Base-by-base conservation (phyloP, 306 rosid genomes). In the Fagus crenata region DNA sequence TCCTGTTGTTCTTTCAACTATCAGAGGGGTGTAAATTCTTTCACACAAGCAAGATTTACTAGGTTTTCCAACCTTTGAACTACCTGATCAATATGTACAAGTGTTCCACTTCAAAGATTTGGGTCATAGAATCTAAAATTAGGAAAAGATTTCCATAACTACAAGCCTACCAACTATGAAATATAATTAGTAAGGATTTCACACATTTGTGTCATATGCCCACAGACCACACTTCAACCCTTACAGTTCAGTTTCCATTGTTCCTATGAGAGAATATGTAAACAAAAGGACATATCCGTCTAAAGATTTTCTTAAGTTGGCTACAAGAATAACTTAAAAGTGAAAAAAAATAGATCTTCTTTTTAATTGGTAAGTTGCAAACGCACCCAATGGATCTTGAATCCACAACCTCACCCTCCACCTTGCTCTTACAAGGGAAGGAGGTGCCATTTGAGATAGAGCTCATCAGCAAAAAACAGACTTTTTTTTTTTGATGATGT, bases 231-330 rank as follows among this genome's bases (percentile, higher is more conserved):
- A 67, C 33, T n/a, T 28, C 31, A n/a, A 1, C 31, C 71, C 46
- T 39, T 17, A 39, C 18, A 43, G 40, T 65, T 65, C 49, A 65
- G 71, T 65, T 65, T 65, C 22, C 42, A 39, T 43, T 67, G n/a
- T 65, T 39, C 32, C 17, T 67, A 67, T 67, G 12, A 67, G 31
- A 67, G 33, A 67, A 39, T 37, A 39, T 67, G 43, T 15, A 39
- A 65, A 37, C 14, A 3, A 67, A 67, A 53, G 43, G 41, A 71
- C 33, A 49, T 46, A 37, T 67, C 81, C 3, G 13, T n/a, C 43
- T 31, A 40, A 31, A 5, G 18, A 46, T 42, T 77, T 13, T 28
- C 58, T 43, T 11, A 33, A 41, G 53, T 67, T 59, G 41, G 36
- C 15, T 31, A 68, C 39, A 36, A 64, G 69, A 67, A 67, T 32